These are phyloP conservation scores for Malus hybrid DNA, from an alignment of 331 rosid species.

Conservation along the genomic window DNA sequence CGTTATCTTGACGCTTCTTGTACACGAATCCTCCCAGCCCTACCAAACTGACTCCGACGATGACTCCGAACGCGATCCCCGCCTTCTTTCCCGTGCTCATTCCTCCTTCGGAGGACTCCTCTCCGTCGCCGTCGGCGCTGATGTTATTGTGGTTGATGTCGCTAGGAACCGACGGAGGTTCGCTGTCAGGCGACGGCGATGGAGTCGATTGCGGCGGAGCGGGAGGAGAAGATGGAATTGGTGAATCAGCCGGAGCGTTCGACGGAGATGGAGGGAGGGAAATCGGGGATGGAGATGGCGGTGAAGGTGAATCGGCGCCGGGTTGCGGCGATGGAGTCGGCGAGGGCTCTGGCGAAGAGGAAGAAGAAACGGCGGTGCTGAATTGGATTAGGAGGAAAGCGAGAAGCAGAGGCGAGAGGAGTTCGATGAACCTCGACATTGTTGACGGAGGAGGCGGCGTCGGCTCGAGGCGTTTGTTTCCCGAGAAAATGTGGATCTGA, in stretches of 20 bases:
- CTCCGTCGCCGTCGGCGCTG: background rate
- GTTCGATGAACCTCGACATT: conserved; percentile 29
- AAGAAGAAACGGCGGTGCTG: conserved; percentile 21
- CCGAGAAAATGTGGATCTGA: conserved; percentile 10
- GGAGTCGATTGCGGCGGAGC: conserved; percentile 12
- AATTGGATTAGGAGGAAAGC: conserved; percentile 13
- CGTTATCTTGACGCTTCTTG: conserved; percentile 68
- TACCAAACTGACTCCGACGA: conserved; percentile 32
- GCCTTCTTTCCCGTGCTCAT: conserved; percentile 60
- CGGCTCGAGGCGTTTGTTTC: background rate
- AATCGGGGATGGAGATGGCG: background rate
- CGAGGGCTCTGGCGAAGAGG: conserved; percentile 15
- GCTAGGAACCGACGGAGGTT: background rate
- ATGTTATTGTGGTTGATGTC: conserved; percentile 5
- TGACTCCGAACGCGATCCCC: conserved; percentile 57
- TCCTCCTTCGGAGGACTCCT: conserved; percentile 30
- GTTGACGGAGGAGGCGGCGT: background rate
- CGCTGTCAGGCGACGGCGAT: background rate
- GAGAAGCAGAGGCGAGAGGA: conserved; percentile 20
- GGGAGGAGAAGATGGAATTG: background rate
- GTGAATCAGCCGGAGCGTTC: background rate
- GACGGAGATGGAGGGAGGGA: conserved; percentile 1
- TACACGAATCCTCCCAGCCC: conserved; percentile 53
- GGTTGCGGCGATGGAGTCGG: conserved; percentile 22
- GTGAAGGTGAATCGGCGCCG: conserved; percentile 1